A percentile compares a stretch with the other conserved stretches of the same genome.
Evolutionary conservation across 192 early-diverging fungal species (phyloP).

Genomic region (Entrophospora sp.): DNA sequence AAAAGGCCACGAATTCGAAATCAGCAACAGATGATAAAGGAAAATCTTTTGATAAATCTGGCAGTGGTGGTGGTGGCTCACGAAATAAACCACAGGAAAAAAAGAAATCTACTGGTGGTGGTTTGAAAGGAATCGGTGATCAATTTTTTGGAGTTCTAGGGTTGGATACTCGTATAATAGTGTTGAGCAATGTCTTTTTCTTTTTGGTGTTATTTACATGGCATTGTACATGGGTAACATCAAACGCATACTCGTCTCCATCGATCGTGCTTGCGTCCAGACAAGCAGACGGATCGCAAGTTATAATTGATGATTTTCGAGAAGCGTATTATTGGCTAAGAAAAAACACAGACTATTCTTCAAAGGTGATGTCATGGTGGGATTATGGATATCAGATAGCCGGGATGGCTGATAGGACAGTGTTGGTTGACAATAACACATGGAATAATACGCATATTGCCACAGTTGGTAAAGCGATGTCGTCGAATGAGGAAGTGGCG

Average conservation of each 20-base stretch:
- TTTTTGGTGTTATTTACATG: slow-evolving; percentile 77
- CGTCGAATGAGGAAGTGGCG: slow-evolving; percentile 81
- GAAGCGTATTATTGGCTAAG: slow-evolving; percentile 99
- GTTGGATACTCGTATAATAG: slow-evolving; percentile 44
- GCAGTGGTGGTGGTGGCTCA: background rate
- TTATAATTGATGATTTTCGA: slow-evolving; percentile 99
- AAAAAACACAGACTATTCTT: slow-evolving; percentile 87
- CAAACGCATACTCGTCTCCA: slow-evolving; percentile 95
- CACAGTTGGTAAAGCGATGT: slow-evolving; percentile 88
- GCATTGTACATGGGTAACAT: slow-evolving; percentile 99
- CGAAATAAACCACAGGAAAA: slow-evolving; percentile 16
- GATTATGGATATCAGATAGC: slow-evolving; percentile 99
- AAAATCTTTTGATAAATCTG: background rate
- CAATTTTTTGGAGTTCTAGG: slow-evolving; percentile 35
- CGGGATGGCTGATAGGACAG: slow-evolving; percentile 95
- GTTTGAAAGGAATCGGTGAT: too few relatives aligned
- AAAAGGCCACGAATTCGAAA: too few relatives aligned
- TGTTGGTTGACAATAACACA: slow-evolving; percentile 99
- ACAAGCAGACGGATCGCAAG: slow-evolving; percentile 77
- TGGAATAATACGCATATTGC: slow-evolving; percentile 99
- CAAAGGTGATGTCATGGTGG: slow-evolving; percentile 99
- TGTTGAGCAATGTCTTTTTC: slow-evolving; percentile 60
- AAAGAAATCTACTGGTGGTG: slow-evolving; percentile 29
- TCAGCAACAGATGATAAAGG: slow-evolving; percentile 9
- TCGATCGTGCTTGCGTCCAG: slow-evolving; percentile 94